Evolutionary conservation across 192 early-diverging fungal species (phyloP).

Genomic region (Podila minutissima): DNA sequence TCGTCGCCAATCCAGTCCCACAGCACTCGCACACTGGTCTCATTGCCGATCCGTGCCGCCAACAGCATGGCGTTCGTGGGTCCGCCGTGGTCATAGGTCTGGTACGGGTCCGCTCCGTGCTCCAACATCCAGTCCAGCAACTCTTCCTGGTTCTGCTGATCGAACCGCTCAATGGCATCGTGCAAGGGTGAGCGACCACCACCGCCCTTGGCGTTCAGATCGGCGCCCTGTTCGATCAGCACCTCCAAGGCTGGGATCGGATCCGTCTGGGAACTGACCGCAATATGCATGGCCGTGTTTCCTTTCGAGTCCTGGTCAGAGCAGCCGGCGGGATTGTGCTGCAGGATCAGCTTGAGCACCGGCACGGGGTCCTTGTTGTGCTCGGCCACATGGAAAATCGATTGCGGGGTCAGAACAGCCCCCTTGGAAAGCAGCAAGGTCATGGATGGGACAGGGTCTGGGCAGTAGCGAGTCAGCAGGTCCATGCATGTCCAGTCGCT

Average conservation of each 20-base stretch:
- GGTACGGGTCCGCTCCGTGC: constrained; percentile 60
- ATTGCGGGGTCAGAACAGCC: constrained; percentile 31
- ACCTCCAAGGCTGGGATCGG: constrained; percentile 30
- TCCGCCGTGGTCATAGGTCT: constrained; percentile 33
- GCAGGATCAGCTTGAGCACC: constrained; percentile 37
- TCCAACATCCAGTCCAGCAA: constrained; percentile 53
- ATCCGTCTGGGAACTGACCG: constrained; percentile 35
- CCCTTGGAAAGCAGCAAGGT: constrained; percentile 44
- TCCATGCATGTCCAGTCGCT: constrained; percentile 53
- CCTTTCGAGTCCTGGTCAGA: constrained; percentile 30
- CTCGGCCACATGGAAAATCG: constrained; percentile 48
- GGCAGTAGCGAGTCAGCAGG: constrained; percentile 42
- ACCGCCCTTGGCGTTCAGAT: constrained; percentile 47
- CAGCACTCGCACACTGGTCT: constrained; percentile 26
- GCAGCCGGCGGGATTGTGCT: constrained; percentile 27
- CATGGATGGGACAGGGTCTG: constrained; percentile 46
- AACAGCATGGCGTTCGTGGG: constrained; percentile 41
- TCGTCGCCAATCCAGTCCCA: constrained; percentile 53
- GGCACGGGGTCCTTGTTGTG: constrained; percentile 40
- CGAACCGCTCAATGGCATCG: constrained; percentile 46
- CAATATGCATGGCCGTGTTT: constrained; percentile 43
- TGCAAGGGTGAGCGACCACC: constrained; percentile 41
- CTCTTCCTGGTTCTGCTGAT: constrained; percentile 53
- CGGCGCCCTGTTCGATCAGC: constrained; percentile 38
- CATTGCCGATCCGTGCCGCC: constrained; percentile 33